Evolutionary conservation across 2,329 filamentous ascomycete species (phyloP).

Genomic region (Dothidotthia symphoricarpi): DNA sequence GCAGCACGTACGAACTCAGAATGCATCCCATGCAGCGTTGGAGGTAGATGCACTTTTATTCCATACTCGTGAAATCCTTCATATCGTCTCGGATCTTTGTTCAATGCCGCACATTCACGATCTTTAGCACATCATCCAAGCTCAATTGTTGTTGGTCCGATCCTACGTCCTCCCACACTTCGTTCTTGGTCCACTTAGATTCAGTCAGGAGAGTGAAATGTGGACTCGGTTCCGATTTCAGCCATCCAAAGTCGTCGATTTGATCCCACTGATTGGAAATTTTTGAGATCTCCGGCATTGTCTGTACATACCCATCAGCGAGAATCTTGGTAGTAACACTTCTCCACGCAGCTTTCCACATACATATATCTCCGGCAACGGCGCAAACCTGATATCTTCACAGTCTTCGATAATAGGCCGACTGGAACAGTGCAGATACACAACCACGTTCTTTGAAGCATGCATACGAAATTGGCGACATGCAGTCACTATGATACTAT

Average conservation of each 20-base stretch:
- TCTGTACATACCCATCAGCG: slow-evolving; percentile 17
- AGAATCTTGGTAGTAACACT: background rate
- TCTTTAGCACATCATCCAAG: slow-evolving; percentile 17
- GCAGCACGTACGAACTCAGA: too few relatives aligned
- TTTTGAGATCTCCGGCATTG: slow-evolving; percentile 16
- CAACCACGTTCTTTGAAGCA: slow-evolving; percentile 73
- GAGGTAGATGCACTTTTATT: too few relatives aligned
- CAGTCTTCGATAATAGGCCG: slow-evolving; percentile 95
- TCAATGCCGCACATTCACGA: background rate
- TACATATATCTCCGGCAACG: slow-evolving; percentile 68
- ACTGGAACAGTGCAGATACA: slow-evolving; percentile 79
- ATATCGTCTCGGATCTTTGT: too few relatives aligned
- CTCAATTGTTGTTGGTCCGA: background rate
- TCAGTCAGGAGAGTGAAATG: slow-evolving; percentile 76
- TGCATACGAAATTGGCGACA: slow-evolving; percentile 93
- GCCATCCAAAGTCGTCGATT: slow-evolving; percentile 97
- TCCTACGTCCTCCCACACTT: slow-evolving; percentile 61
- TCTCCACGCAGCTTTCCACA: slow-evolving; percentile 37
- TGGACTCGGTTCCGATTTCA: slow-evolving; percentile 79
- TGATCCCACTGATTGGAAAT: slow-evolving; percentile 74
- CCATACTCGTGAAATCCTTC: too few relatives aligned
- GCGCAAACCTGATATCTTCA: slow-evolving; percentile 71
- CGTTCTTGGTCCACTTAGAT: slow-evolving; percentile 57
- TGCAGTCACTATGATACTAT: slow-evolving; percentile 69
- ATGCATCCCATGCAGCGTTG: too few relatives aligned